Evolutionary conservation across 148 eudicot species (phyloP), one percentile per base, ranked within the genome.

Genomic region (Chenopodium suecicum): DNA sequence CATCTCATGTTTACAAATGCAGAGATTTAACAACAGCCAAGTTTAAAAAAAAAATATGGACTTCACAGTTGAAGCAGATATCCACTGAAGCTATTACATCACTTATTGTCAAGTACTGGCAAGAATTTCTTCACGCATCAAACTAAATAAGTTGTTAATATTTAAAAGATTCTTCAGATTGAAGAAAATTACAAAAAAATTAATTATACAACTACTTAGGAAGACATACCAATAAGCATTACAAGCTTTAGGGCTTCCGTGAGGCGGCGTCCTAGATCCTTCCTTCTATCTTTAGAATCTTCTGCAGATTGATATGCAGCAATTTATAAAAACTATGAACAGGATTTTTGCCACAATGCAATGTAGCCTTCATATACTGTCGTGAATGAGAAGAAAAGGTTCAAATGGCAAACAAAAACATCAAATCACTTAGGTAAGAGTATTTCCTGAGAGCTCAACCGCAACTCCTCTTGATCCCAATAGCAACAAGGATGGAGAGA

Each of bases 171-270:
- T 41, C 67, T 9, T 48, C 58, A 37, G 27, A 56, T 20, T 60
- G 69, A 37, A 68, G 56, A 70, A 25, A 58, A 13, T 12, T 48
- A 3, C 44, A 29, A 2, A 27, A 9, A 56, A 44, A 80, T 76
- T 29, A 64, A 41, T 27, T 16, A 47, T 10, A 31, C n/a, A 77
- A 66, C 47, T 23, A 31, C 19, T 66, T 60, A 9, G 80, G 58
- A 79, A 29, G 62, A 83, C 74, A 70, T 89, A 97, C 99, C 99
- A 82, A 97, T 90, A 75, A 94, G 87, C 79, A 90, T 82, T 72
- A 97, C 93, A 73, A 97, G 95, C 87, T 97, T 97, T 80, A 97
- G 77, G 76, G 98, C 98, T 78, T 97, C 95, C 34, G 94, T 90
- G 62, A 97, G 89, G 84, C 91, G 86, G 56, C 81, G 90, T 67